phyloP scores from a whole-genome alignment of 164 flowering plant species.

The Brasenia schreberi region DNA sequence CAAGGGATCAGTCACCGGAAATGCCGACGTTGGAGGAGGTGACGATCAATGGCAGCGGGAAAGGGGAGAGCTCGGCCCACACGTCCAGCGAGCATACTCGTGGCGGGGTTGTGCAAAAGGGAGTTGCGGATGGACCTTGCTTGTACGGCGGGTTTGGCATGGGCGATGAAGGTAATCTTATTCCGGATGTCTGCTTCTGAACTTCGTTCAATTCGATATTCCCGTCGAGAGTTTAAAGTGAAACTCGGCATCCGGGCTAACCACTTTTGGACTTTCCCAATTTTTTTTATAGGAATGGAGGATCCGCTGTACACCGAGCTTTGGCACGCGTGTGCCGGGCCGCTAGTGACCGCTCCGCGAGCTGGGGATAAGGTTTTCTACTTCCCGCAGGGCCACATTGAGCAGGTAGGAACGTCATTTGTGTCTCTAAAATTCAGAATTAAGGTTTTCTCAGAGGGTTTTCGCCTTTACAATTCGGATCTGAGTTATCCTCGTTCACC shows the following conservation, averaged over 20 bases:
- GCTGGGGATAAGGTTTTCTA: conserved; percentile 53
- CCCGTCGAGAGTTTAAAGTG: too few relatives aligned
- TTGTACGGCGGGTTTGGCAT: conserved; percentile 6
- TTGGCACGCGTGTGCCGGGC: conserved; percentile 86
- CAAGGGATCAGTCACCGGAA: conserved; percentile 11
- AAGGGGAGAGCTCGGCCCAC: conserved; percentile 21
- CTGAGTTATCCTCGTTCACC: too few relatives aligned
- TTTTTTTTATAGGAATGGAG: conserved; percentile 16
- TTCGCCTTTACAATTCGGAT: too few relatives aligned
- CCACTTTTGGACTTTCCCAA: too few relatives aligned
- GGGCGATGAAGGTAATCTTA: conserved; percentile 8
- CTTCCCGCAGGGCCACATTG: conserved; percentile 86
- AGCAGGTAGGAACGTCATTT: conserved; percentile 30
- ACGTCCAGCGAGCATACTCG: conserved; percentile 25
- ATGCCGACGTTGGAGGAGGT: conserved; percentile 51
- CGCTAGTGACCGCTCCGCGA: conserved; percentile 62
- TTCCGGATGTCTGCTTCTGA: background rate
- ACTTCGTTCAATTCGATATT: too few relatives aligned
- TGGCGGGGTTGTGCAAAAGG: conserved; percentile 9
- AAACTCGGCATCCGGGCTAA: too few relatives aligned
- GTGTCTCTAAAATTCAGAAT: too few relatives aligned
- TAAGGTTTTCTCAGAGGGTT: too few relatives aligned
- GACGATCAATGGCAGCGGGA: conserved; percentile 18
- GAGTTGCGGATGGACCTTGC: background rate
- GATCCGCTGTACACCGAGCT: conserved; percentile 56